Percentiles rank a stretch among this genome's conserved stretches.
Conservation (phyloP, 495 filamentous ascomycete species). For the Lichina pygmaea region DNA sequence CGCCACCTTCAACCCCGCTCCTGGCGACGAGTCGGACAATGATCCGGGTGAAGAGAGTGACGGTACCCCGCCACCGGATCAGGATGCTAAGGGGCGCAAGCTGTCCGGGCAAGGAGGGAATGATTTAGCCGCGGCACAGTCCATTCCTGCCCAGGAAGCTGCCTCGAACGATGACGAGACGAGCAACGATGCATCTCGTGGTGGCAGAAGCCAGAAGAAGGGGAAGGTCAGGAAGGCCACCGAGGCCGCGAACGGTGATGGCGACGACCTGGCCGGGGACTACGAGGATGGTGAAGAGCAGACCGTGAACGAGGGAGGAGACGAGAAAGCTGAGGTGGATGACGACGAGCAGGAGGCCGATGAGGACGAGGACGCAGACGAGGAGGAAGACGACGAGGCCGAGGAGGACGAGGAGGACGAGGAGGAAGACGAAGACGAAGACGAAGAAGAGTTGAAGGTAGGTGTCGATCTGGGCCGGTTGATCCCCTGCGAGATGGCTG, state of each 20-base stretch:
- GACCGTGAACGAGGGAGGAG: neutral
- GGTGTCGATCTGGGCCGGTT: neutral
- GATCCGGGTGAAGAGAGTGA: neutral
- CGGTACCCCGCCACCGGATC: neutral
- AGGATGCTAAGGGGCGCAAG: no score
- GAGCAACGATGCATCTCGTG: neutral
- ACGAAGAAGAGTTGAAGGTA: slow-evolving; percentile 4
- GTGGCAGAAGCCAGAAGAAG: neutral
- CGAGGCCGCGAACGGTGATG: neutral
- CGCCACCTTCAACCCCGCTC: slow-evolving; percentile 10
- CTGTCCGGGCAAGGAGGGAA: no score
- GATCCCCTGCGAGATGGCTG: neutral
- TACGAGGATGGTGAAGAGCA: slow-evolving; percentile 9
- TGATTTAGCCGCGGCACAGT: no score
- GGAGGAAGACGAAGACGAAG: neutral
- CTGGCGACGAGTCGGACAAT: slow-evolving; percentile 6
- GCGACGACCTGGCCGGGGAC: neutral
- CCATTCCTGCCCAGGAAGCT: neutral
- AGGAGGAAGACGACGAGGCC: neutral
- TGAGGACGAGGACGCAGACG: neutral
- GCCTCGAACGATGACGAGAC: neutral
- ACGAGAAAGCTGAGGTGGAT: slow-evolving; percentile 1
- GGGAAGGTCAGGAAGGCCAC: neutral
- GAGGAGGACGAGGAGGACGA: neutral
- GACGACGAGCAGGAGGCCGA: no score